A percentile compares a stretch with the other conserved stretches of the same genome.
These are phyloP conservation scores for Tricholomella constricta DNA, from an alignment of 768 basidiomycete species.

Conservation along the genomic window DNA sequence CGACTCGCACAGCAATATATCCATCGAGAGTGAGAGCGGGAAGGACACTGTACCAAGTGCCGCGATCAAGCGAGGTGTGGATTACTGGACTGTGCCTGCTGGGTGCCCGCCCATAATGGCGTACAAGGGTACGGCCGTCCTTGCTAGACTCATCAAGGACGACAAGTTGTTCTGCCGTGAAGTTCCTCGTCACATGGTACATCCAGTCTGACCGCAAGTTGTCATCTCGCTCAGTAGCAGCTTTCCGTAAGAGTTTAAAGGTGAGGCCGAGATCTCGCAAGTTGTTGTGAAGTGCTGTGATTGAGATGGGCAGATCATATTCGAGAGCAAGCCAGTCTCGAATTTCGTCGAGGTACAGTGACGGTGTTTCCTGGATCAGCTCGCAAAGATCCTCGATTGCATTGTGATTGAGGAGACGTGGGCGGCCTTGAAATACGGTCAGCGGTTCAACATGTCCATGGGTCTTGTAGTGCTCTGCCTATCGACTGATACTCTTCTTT, in stretches of 20 bases:
- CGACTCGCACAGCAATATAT: conserved; percentile 32
- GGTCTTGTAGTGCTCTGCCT: too few species aligned
- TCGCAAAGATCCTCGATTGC: conserved; percentile 12
- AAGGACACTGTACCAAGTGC: conserved; percentile 33
- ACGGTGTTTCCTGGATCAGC: conserved; percentile 14
- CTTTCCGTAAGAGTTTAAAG: conserved; percentile 19
- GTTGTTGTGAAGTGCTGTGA: conserved; percentile 18
- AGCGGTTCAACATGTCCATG: too few species aligned
- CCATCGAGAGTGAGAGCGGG: conserved; percentile 36
- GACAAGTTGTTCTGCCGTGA: conserved; percentile 19
- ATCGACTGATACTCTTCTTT: too few species aligned
- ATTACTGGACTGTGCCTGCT: conserved; percentile 24
- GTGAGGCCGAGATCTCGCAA: conserved; percentile 21
- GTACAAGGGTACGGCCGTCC: conserved; percentile 28
- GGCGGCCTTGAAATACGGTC: conserved; percentile 5
- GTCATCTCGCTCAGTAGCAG: conserved; percentile 24
- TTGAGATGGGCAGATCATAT: conserved; percentile 16
- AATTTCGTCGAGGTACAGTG: conserved; percentile 25
- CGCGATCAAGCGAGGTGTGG: conserved; percentile 24
- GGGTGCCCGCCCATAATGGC: conserved; percentile 29
- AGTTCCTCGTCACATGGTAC: conserved; percentile 9
- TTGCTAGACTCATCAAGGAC: conserved; percentile 32
- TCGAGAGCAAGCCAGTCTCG: conserved; percentile 20
- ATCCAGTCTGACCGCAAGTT: conserved; percentile 15
- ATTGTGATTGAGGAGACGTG: conserved; percentile 1